Conservation (phyloP, 1,139 yeast species). For the Yamadazyma atmosphaerica region DNA sequence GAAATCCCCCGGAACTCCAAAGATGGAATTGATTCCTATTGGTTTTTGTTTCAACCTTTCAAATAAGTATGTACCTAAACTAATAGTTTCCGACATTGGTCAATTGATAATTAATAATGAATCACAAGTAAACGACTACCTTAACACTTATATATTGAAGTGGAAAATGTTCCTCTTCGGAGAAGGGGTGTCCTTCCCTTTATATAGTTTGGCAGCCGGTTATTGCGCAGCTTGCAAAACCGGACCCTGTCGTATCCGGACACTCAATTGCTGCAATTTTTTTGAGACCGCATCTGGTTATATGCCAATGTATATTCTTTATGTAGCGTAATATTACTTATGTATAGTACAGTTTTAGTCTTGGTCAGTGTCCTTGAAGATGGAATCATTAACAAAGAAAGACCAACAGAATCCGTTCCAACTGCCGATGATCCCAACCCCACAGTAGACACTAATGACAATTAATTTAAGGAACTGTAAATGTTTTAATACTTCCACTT, state of each 20-base stretch:
- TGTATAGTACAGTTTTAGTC: background rate
- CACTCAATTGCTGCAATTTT: constrained; percentile 2
- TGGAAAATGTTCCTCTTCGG: background rate
- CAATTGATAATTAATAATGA: background rate
- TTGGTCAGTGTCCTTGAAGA: constrained; percentile 16
- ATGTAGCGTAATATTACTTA: too few species aligned
- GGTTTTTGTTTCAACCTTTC: constrained; percentile 55
- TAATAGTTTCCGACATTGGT: constrained; percentile 25
- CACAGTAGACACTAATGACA: constrained; percentile 83
- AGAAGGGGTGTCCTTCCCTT: background rate
- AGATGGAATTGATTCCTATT: constrained; percentile 61
- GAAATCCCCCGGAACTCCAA: constrained; percentile 83
- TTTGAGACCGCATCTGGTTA: background rate
- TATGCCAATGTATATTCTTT: too few species aligned
- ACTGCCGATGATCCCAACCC: constrained; percentile 78
- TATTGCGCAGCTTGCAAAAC: background rate
- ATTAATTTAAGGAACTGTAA: constrained; percentile 77
- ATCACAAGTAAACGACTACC: too few species aligned
- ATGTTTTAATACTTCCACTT: constrained; percentile 47
- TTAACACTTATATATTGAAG: too few species aligned
- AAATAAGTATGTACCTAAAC: constrained; percentile 63
- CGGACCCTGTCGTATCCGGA: background rate
- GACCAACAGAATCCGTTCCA: constrained; percentile 92
- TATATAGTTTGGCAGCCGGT: background rate
- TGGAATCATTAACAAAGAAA: constrained; percentile 69